phyloP scores from a whole-genome alignment of 495 filamentous ascomycete genomes.

The Talaromyces stipitatus region DNA sequence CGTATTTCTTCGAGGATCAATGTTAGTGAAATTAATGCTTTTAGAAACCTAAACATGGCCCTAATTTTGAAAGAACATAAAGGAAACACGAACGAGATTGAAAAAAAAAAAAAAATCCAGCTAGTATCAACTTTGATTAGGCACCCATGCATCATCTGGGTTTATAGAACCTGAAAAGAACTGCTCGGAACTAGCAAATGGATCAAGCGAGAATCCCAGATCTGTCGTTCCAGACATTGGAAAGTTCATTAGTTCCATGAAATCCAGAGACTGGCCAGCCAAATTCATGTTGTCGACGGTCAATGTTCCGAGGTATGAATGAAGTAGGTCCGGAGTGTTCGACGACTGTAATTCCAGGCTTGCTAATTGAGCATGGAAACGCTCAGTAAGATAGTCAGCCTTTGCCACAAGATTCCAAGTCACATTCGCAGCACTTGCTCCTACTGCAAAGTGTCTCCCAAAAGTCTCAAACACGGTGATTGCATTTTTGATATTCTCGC shows the following conservation, averaged over 20 bases:
- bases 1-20: too few species aligned
- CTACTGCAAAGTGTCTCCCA: conserved; percentile 35
- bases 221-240: background rate
- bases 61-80: too few species aligned
- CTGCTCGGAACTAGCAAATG: background rate
- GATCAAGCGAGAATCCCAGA: background rate
- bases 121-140: too few species aligned
- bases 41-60: too few species aligned
- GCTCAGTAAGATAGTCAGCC: conserved; percentile 15
- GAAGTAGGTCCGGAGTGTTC: background rate
- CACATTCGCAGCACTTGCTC: conserved; percentile 33
- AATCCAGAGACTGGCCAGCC: background rate
- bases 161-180: background rate
- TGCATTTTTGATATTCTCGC: conserved; percentile 26
- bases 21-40: background rate
- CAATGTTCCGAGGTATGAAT: background rate
- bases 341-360: background rate
- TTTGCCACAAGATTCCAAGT: conserved; percentile 20
- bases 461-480: conserved; percentile 36
- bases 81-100: background rate
- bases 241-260: background rate
- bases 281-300: background rate
- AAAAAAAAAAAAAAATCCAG: too few species aligned
- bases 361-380: background rate
- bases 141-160: background rate